Conservation (phyloP, 768 basidiomycete genomes). For the Mycena filopes region DNA sequence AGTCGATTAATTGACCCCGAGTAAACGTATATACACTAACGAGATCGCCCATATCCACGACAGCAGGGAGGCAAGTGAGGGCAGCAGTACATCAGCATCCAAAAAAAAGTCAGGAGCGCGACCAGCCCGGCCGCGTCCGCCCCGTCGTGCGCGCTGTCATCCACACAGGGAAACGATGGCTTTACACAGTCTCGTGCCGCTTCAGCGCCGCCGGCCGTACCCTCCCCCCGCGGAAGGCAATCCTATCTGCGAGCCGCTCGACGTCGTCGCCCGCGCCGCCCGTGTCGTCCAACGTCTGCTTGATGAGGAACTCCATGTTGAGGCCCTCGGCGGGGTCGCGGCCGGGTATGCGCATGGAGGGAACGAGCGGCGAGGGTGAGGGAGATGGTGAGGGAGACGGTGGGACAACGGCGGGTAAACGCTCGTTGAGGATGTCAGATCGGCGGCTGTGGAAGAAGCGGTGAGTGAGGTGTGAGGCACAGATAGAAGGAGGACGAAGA, state of each 20-base stretch:
- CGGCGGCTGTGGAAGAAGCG: conserved; percentile 65
- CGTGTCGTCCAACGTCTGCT: conserved; percentile 65
- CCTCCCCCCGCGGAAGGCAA: conserved; percentile 50
- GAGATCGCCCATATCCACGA: neutral
- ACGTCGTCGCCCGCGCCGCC: conserved; percentile 58
- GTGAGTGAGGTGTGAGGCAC: neutral
- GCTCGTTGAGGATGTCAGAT: conserved; percentile 79
- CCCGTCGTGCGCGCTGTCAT: neutral
- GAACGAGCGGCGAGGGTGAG: conserved; percentile 44
- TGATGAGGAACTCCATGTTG: conserved; percentile 75
- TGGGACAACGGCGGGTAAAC: conserved; percentile 67
- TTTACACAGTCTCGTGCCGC: conserved; percentile 28
- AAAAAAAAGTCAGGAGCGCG: neutral
- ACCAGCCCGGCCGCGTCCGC: neutral
- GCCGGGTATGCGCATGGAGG: conserved; percentile 65
- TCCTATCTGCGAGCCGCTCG: conserved; percentile 70
- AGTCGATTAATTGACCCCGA: neutral
- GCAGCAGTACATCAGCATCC: neutral
- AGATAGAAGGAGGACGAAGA: neutral
- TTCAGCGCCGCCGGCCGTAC: conserved; percentile 23
- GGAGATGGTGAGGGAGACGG: conserved; percentile 59
- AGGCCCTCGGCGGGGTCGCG: conserved; percentile 56
- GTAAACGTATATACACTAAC: conserved; percentile 11
- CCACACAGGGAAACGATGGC: neutral
- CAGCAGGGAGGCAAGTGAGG: neutral